These are phyloP conservation scores for Coprinellus micaceus DNA, from an alignment of 768 basidiomycete species.

Conservation along the genomic window DNA sequence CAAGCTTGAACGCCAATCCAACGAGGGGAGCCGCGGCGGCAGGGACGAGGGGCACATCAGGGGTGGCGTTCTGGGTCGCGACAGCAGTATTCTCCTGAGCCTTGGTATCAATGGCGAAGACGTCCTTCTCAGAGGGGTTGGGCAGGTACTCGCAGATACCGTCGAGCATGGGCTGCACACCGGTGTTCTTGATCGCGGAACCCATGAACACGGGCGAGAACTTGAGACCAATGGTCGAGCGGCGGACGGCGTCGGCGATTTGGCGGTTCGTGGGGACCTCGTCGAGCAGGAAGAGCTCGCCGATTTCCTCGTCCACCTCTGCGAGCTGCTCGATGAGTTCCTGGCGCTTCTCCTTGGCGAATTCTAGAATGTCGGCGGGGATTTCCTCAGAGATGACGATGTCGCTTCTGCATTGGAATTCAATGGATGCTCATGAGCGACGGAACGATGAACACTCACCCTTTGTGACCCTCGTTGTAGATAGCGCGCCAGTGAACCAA, in stretches of 20 bases:
- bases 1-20: slow-evolving; percentile 95
- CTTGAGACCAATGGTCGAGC: slow-evolving; percentile 81
- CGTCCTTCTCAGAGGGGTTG: slow-evolving; percentile 74
- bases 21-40: slow-evolving; percentile 86
- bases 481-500: slow-evolving; percentile 91
- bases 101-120: slow-evolving; percentile 80
- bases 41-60: slow-evolving; percentile 73
- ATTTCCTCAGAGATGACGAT: slow-evolving; percentile 86
- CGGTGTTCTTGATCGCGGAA: slow-evolving; percentile 96
- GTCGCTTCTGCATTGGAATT: too few species aligned
- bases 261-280: slow-evolving; percentile 67
- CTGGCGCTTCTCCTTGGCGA: slow-evolving; percentile 79
- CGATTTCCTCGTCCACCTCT: slow-evolving; percentile 94
- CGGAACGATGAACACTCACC: too few species aligned
- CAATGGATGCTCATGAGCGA: too few species aligned
- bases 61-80: slow-evolving; percentile 31
- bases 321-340: slow-evolving; percentile 95
- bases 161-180: slow-evolving; percentile 89
- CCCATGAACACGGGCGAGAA: slow-evolving; percentile 98
- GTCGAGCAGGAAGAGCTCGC: slow-evolving; percentile 87
- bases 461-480: slow-evolving; percentile 93
- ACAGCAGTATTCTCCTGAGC: slow-evolving; percentile 39
- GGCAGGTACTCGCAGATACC: slow-evolving; percentile 96
- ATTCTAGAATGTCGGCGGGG: slow-evolving; percentile 65
- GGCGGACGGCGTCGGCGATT: slow-evolving; percentile 81